Conservation (phyloP, 371 early-diverging fungal species). For the Mortierella sp. region DNA sequence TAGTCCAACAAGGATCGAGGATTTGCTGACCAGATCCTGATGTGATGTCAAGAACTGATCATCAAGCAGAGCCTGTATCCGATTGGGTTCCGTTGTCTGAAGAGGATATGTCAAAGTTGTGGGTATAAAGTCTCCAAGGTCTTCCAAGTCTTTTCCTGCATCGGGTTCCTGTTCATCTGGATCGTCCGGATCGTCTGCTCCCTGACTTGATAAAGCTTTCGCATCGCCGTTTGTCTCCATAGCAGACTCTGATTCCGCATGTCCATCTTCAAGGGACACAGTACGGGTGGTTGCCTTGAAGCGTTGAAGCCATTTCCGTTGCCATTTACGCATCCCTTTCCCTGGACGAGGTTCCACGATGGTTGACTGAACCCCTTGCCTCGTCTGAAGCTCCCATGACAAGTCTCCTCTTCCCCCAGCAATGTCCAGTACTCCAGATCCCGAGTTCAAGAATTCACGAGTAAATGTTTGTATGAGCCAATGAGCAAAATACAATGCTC, state of each 20-base stretch:
- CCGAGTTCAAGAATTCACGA: constrained; percentile 29
- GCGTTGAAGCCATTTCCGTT: constrained; percentile 57
- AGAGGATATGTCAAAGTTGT: constrained; percentile 48
- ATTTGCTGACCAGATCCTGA: constrained; percentile 33
- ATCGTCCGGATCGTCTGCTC: background rate
- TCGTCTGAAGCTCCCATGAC: constrained; percentile 60
- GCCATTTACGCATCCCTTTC: constrained; percentile 58
- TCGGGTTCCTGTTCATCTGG: constrained; percentile 30
- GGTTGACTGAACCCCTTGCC: constrained; percentile 60
- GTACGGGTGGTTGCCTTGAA: constrained; percentile 24
- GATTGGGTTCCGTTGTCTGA: constrained; percentile 47
- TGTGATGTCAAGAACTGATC: constrained; percentile 56
- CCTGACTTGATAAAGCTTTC: too few relatives aligned
- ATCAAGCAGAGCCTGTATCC: constrained; percentile 56
- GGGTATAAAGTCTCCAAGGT: constrained; percentile 36
- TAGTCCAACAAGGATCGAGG: constrained; percentile 61
- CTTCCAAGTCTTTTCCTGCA: constrained; percentile 11
- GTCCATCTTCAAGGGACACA: too few relatives aligned
- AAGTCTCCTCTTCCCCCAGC: constrained; percentile 73
- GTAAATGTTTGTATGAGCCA: constrained; percentile 61
- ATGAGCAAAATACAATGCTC: constrained; percentile 64
- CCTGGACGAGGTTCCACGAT: constrained; percentile 65
- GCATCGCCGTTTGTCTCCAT: too few relatives aligned
- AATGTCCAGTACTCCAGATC: constrained; percentile 60
- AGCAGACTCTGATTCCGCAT: too few relatives aligned